Evolutionary conservation across 2,329 filamentous ascomycete species (phyloP).

Genomic region (Saccharata proteae): DNA sequence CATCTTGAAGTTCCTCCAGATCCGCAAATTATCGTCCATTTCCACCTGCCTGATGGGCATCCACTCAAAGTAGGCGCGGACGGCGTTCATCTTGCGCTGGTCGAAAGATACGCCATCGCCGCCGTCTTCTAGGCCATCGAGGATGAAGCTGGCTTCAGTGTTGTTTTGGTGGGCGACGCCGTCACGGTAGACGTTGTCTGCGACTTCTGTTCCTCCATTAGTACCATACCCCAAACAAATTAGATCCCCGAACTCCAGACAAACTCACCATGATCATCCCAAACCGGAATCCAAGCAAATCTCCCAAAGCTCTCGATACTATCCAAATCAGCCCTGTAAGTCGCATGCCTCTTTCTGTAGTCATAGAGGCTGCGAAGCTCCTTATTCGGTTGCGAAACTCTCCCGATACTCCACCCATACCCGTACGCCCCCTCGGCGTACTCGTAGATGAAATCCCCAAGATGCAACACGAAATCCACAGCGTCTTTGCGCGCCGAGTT

Average conservation of each 20-base stretch:
- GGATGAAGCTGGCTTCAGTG: conserved; percentile 29
- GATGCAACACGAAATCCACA: conserved; percentile 29
- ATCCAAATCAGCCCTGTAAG: conserved; percentile 29
- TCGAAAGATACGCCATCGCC: conserved; percentile 25
- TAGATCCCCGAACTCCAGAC: neutral
- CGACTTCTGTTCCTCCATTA: conserved; percentile 18
- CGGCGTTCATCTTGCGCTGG: conserved; percentile 35
- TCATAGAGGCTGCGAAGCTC: conserved; percentile 32
- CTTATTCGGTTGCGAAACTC: conserved; percentile 21
- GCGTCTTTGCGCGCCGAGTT: conserved; percentile 26
- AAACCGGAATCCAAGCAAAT: conserved; percentile 32
- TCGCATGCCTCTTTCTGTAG: conserved; percentile 30
- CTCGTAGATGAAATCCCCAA: conserved; percentile 35
- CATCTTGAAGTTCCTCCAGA: conserved; percentile 31
- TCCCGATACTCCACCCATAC: conserved; percentile 20
- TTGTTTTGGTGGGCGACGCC: conserved; percentile 29
- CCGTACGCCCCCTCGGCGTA: conserved; percentile 26
- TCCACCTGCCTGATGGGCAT: conserved; percentile 28
- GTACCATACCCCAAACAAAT: neutral
- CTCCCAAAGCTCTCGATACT: conserved; percentile 26
- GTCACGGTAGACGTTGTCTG: conserved; percentile 30
- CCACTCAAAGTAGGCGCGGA: conserved; percentile 34
- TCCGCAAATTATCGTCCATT: conserved; percentile 26
- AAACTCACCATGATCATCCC: conserved; percentile 20
- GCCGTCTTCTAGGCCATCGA: conserved; percentile 15